Evolutionary conservation across 176 grass and related monocot genomes (phyloP), one percentile per base, ranked within the genome.

Genomic region (Themeda triandra): DNA sequence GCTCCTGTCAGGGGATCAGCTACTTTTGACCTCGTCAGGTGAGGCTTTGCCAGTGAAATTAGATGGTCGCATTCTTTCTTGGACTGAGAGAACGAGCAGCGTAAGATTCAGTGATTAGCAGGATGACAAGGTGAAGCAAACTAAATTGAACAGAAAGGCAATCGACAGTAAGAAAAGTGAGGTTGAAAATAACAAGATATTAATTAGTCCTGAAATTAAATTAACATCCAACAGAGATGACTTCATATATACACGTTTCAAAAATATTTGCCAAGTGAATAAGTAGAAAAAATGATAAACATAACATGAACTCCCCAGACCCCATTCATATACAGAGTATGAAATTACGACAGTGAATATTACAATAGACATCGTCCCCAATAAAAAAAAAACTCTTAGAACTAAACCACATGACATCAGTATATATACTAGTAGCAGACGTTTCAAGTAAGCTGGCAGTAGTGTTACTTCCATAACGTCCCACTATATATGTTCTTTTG

Each of bases 61-160:
- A 99, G 69, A 78, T 96, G 71, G 6, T 96, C 89, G n/a, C 93
- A 99, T 92, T 99, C 96, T 69, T 94, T 84, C 79, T 96, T 92
- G 42, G 96, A 96, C 96, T 99, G 63, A 48, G 63, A 48, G 73
- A 41, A 13, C n/a, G 4, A 85, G 82, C 32, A 80, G 12, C 14
- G 73, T 7, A 63, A 31, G 72, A 75, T 19, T 74, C 18, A 83
- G 68, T 80, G 8, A 63, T 75, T 70, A 6, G 6, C 33, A 24
- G 77, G 77, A 85, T 63, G 13, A 59, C 54, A 59, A 11, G 2
- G 8, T 24, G 25, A 84, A 76, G 30, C 15, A 62, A 69, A 69
- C 1, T 25, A 54, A 21, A 19, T 62, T 58, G 54, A 59, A 59
- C 54, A 10, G 23, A 59, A 58, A 9, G 53, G n/a, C 53, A 58